Base-by-base conservation (phyloP, 163 green algal species). In the Chlamydomonas reinhardtii region DNA sequence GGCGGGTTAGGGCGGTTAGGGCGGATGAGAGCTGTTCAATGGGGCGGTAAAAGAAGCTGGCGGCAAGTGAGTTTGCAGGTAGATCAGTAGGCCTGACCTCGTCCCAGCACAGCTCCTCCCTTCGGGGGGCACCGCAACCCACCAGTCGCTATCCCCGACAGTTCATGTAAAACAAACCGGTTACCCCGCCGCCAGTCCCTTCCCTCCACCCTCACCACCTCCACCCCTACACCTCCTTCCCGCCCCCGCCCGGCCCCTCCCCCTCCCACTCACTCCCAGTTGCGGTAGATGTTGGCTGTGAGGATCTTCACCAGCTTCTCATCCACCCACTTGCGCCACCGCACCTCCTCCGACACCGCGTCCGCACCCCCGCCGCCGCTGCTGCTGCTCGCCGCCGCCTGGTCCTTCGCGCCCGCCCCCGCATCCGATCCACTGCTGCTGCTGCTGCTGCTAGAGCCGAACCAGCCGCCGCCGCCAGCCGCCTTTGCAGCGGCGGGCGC, bases 241-340 rank as follows among this genome's bases (percentile, higher is more conserved):
- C 6, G 14, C 59, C 14, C 59, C 15, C 1, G 14, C 29, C 64
- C 2, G 29, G 37, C 8, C 32, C 35, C 59, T 22, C 61, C 1
- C 59, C 12, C 59, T 31, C 59, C 56, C 24, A 34, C 92, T 93
- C 85, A 95, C 92, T 90, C 88, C 89, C 92, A 95, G 68, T 90
- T 98, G 88, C 97, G 94, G 93, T 99, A 99, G 88, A 99, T 99
- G 94, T 99, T 99, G 68, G 97, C 94, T 24, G 98, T 99, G 31
- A 99, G 89, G 35, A 98, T 85, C 89, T 97, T 96, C 43, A 99
- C 97, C 74, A 99, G 93, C 69, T 94, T 90, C 3, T 97, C 94
- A 83, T 99, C 97, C 73, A 99, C 97, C 97, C 97, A 99, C n/a
- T 94, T 91, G 43, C 96, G 91, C 96, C 97, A 99, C 80, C 88